Conservation (phyloP, 2,329 filamentous ascomycete genomes). For the Diaporthe capsici region DNA sequence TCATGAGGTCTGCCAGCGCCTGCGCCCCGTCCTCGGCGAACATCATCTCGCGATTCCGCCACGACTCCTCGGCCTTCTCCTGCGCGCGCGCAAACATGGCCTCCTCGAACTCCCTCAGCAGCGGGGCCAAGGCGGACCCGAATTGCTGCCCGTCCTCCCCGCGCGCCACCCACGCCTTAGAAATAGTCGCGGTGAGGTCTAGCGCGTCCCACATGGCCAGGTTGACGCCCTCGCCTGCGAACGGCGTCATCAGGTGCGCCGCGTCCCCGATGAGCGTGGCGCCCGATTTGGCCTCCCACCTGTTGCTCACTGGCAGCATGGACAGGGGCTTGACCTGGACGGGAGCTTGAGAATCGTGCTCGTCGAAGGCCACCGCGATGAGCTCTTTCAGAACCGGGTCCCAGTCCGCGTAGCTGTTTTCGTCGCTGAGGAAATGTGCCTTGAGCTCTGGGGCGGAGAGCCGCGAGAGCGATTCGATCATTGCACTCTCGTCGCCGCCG, state of each 20-base stretch:
- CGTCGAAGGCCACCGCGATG: conserved; percentile 47
- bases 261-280: conserved; percentile 68
- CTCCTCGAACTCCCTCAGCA: conserved; percentile 46
- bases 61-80: conserved; percentile 40
- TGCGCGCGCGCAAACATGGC: conserved; percentile 41
- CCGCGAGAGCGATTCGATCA: conserved; percentile 36
- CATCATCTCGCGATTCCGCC: conserved; percentile 38
- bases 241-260: conserved; percentile 67
- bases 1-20: conserved; percentile 36
- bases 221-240: conserved; percentile 68
- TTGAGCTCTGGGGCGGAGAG: conserved; percentile 42
- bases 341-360: conserved; percentile 41
- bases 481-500: conserved; percentile 45
- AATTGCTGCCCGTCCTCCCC: conserved; percentile 23
- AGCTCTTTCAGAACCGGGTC: conserved; percentile 47
- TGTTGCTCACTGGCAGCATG: conserved; percentile 58
- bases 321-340: conserved; percentile 49
- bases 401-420: conserved; percentile 48
- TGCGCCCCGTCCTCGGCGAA: conserved; percentile 40
- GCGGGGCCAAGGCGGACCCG: conserved; percentile 41
- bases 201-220: conserved; percentile 64
- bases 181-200: conserved; percentile 55
- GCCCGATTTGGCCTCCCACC: conserved; percentile 58
- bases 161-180: conserved; percentile 30
- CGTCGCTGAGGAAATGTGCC: conserved; percentile 44